phyloP scores from a whole-genome alignment of 495 filamentous ascomycete genomes.

The Penicillium atrosanguineum region DNA sequence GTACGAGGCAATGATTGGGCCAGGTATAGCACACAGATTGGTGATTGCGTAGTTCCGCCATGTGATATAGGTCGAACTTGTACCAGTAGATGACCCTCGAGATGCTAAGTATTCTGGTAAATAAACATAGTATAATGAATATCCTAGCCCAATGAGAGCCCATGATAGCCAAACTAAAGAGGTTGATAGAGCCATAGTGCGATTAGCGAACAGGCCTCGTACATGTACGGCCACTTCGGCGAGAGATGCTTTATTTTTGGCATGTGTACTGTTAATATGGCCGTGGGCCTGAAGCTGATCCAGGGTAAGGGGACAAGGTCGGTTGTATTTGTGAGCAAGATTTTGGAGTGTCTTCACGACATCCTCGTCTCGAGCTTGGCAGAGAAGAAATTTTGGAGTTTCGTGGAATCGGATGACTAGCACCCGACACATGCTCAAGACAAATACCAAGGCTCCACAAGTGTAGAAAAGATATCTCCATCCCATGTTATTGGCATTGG shows the following conservation, averaged over 20 bases:
- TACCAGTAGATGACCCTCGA: slow-evolving; percentile 27
- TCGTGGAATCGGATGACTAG: slow-evolving; percentile 19
- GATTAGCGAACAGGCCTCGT: slow-evolving; percentile 10
- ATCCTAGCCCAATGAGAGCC: slow-evolving; percentile 38
- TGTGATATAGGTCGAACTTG: slow-evolving; percentile 28
- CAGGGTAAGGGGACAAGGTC: slow-evolving; percentile 10
- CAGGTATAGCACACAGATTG: slow-evolving; percentile 36
- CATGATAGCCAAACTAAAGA: slow-evolving; percentile 35
- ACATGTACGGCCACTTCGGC: slow-evolving; percentile 14
- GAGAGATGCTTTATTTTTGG: slow-evolving; percentile 10
- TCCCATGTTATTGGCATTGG: slow-evolving; percentile 19
- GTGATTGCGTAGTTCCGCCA: slow-evolving; percentile 48
- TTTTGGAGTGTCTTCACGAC: slow-evolving; percentile 12
- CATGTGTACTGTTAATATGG: slow-evolving; percentile 9
- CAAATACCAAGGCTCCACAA: slow-evolving; percentile 13
- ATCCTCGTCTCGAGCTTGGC: slow-evolving; percentile 15
- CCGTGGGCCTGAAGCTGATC: slow-evolving; percentile 17
- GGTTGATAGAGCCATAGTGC: slow-evolving; percentile 25
- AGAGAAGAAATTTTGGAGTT: slow-evolving; percentile 19
- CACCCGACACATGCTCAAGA: slow-evolving; percentile 17
- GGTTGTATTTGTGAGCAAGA: slow-evolving; percentile 13
- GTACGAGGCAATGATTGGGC: slow-evolving; percentile 37
- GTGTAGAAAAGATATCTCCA: slow-evolving; percentile 22
- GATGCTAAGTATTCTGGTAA: slow-evolving; percentile 35
- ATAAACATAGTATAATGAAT: slow-evolving; percentile 35